Percentiles rank a stretch among this genome's conserved stretches.
Evolutionary conservation across 768 basidiomycete genomes (phyloP).

Genomic region (Suillus americanus): DNA sequence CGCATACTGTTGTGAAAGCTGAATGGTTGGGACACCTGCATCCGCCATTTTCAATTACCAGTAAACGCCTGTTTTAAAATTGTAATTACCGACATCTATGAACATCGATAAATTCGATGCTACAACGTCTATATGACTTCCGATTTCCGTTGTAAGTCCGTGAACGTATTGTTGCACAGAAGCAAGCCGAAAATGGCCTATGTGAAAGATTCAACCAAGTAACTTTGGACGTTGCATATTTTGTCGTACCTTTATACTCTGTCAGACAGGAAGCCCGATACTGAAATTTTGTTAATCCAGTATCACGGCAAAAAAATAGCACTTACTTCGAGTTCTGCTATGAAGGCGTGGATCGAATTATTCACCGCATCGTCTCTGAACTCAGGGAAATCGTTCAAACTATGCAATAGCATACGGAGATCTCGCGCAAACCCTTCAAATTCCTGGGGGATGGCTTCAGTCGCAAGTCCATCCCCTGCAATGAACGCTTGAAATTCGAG

Average conservation of each 20-base stretch:
- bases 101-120: constrained; percentile 38
- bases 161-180: constrained; percentile 45
- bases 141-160: constrained; percentile 39
- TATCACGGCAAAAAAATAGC: not conserved
- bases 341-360: constrained; percentile 36
- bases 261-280: constrained; percentile 46
- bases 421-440: constrained; percentile 39
- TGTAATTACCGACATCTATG: constrained; percentile 42
- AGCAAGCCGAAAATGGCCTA: constrained; percentile 44
- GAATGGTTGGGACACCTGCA: constrained; percentile 42
- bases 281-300: constrained; percentile 17
- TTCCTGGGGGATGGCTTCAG: constrained; percentile 41
- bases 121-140: constrained; percentile 42
- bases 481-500: constrained; percentile 31
- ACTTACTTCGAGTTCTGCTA: constrained; percentile 41
- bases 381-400: constrained; percentile 47
- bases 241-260: constrained; percentile 34
- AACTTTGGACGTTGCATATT: not conserved
- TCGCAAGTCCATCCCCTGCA: constrained; percentile 35
- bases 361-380: constrained; percentile 44
- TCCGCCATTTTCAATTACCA: not conserved
- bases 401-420: constrained; percentile 39
- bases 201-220: not conserved
- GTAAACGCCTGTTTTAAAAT: not conserved
- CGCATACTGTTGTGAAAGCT: constrained; percentile 42